phyloP scores from a whole-genome alignment of 2,329 filamentous ascomycete genomes.

The Helicocarpus griseus region DNA sequence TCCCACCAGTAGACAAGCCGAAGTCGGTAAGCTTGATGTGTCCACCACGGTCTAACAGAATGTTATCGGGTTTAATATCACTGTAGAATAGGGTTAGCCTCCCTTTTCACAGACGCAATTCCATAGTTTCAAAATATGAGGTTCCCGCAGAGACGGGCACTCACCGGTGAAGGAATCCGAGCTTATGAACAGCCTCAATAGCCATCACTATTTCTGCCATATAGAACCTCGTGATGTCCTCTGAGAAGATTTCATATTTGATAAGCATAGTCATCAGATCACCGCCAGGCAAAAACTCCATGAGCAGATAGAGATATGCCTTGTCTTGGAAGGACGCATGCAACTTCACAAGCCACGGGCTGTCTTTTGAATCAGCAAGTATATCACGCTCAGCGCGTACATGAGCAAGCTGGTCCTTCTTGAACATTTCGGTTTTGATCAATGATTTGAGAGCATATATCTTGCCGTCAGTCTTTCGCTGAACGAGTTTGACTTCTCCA shows the following conservation, averaged over 20 bases:
- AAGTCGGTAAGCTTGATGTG: slow-evolving; percentile 99
- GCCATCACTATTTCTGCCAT: slow-evolving; percentile 97
- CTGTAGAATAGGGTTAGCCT: slow-evolving; percentile 36
- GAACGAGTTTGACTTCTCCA: slow-evolving; percentile 93
- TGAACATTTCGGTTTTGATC: slow-evolving; percentile 99
- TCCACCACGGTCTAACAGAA: slow-evolving; percentile 85
- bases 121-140: too few relatives aligned
- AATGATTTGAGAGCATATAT: slow-evolving; percentile 98
- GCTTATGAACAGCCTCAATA: slow-evolving; percentile 96
- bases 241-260: slow-evolving; percentile 99
- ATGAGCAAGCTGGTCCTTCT: slow-evolving; percentile 95
- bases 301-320: slow-evolving; percentile 96
- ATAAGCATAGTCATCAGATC: slow-evolving; percentile 99
- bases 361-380: slow-evolving; percentile 88
- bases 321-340: slow-evolving; percentile 96
- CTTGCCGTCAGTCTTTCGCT: slow-evolving; percentile 91
- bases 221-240: slow-evolving; percentile 97
- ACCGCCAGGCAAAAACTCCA: slow-evolving; percentile 97
- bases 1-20: slow-evolving; percentile 93
- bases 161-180: slow-evolving; percentile 96
- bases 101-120: too few relatives aligned
- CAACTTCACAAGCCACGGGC: slow-evolving; percentile 97
- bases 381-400: slow-evolving; percentile 97
- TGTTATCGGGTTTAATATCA: slow-evolving; percentile 99
- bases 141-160: too few relatives aligned